phyloP scores from a whole-genome alignment of 2,329 filamentous ascomycete species.

The Chaetothyriales sp. region DNA sequence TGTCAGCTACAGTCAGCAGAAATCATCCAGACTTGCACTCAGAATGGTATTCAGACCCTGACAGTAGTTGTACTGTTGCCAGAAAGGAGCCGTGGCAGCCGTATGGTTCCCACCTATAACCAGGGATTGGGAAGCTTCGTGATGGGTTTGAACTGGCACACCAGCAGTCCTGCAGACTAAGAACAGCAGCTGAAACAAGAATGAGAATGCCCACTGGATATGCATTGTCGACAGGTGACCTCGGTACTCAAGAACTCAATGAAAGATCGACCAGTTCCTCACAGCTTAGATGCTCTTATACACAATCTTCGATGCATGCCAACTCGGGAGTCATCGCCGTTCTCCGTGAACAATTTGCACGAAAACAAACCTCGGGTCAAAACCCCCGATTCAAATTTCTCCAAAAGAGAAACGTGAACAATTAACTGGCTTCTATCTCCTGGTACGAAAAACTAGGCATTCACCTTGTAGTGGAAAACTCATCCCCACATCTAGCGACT shows the following conservation, averaged over 20 bases:
- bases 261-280: neutral
- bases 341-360: neutral
- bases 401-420: neutral
- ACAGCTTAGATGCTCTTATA: neutral
- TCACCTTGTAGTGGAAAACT: neutral
- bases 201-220: neutral
- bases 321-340: neutral
- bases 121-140: neutral
- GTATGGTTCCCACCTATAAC: neutral
- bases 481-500: neutral
- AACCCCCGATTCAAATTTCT: neutral
- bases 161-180: neutral
- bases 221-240: neutral
- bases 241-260: neutral
- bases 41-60: neutral
- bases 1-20: neutral
- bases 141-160: neutral
- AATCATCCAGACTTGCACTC: neutral
- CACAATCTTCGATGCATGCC: neutral
- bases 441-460: too few relatives aligned
- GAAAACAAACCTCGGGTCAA: neutral
- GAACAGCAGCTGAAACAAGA: neutral
- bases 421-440: neutral
- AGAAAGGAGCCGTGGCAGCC: slow-evolving; percentile 1
- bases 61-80: slow-evolving; percentile 2